Evolutionary conservation across 441 rosid species (phyloP).

Genomic region (Brassica balearica): DNA sequence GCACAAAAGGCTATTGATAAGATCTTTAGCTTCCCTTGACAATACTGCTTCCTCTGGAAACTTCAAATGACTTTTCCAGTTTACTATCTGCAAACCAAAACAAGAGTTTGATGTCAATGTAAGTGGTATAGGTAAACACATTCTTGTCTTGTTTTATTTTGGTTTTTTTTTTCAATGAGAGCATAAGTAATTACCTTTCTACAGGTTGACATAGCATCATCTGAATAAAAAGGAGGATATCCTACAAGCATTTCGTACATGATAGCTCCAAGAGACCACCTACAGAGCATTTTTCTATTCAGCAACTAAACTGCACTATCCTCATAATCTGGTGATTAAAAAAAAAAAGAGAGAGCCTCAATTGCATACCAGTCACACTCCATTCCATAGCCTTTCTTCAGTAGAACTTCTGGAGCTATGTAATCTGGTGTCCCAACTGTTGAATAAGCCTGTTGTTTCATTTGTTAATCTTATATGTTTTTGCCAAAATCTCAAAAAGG

Average conservation of each 20-base stretch:
- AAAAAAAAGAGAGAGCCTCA: neutral
- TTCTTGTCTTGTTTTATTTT: neutral
- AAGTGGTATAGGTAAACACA: neutral
- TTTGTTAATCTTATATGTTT: neutral
- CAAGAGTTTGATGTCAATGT: slow-evolving; percentile 26
- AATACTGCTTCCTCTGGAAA: slow-evolving; percentile 76
- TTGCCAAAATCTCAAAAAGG: no score
- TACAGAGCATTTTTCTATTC: slow-evolving; percentile 29
- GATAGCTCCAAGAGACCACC: slow-evolving; percentile 99
- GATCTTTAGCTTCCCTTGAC: slow-evolving; percentile 66
- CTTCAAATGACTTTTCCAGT: slow-evolving; percentile 78
- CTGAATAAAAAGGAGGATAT: slow-evolving; percentile 96
- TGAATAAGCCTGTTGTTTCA: slow-evolving; percentile 81
- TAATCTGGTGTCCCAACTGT: slow-evolving; percentile 99
- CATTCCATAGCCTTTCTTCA: slow-evolving; percentile 98
- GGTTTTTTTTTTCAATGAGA: neutral
- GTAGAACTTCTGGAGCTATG: slow-evolving; percentile 92
- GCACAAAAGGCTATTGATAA: slow-evolving; percentile 63
- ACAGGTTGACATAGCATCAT: slow-evolving; percentile 97
- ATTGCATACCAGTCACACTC: slow-evolving; percentile 92
- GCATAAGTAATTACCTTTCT: slow-evolving; percentile 62
- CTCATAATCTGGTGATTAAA: neutral
- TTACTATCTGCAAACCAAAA: slow-evolving; percentile 57
- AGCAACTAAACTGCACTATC: neutral
- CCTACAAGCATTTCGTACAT: slow-evolving; percentile 98